phyloP scores from a whole-genome alignment of 257 asterid genomes.

The Ilex aquifolium region DNA sequence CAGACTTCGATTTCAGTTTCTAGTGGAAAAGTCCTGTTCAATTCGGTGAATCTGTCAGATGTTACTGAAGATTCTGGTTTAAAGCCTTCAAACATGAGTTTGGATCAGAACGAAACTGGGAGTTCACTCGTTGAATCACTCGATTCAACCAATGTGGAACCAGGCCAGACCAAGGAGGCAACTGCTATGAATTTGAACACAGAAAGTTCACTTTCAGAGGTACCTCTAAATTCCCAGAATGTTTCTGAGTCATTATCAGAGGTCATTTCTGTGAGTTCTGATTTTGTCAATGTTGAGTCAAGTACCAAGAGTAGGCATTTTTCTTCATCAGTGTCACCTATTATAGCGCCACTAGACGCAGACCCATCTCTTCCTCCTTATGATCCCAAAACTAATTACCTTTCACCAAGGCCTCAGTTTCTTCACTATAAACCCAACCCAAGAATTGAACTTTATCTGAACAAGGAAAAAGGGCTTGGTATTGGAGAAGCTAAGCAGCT shows the following conservation, averaged over 20 bases:
- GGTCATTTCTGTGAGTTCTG: slow-evolving; percentile 24
- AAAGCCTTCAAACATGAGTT: slow-evolving; percentile 1
- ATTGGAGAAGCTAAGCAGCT: slow-evolving; percentile 23
- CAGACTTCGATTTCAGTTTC: slow-evolving; percentile 64
- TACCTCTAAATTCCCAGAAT: slow-evolving; percentile 22
- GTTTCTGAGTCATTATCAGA: slow-evolving; percentile 22
- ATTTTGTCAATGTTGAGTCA: slow-evolving; percentile 17
- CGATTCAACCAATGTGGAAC: slow-evolving; percentile 33
- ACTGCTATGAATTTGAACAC: not conserved
- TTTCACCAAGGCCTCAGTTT: slow-evolving; percentile 84
- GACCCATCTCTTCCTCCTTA: slow-evolving; percentile 73
- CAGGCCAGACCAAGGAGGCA: slow-evolving; percentile 9
- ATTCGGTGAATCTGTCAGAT: slow-evolving; percentile 27
- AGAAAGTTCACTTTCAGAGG: slow-evolving; percentile 32
- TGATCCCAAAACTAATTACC: slow-evolving; percentile 73
- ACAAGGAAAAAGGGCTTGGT: slow-evolving; percentile 32
- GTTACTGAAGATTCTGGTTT: slow-evolving; percentile 19
- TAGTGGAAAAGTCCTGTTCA: slow-evolving; percentile 72
- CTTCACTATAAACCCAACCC: slow-evolving; percentile 72
- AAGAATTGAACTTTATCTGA: slow-evolving; percentile 43
- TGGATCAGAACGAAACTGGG: slow-evolving; percentile 15
- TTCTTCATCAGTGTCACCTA: slow-evolving; percentile 25
- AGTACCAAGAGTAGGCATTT: slow-evolving; percentile 10
- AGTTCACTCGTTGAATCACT: slow-evolving; percentile 7
- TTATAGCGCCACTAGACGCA: slow-evolving; percentile 69